Evolutionary conservation across 73 alveolate species (phyloP), one percentile per base, ranked within the genome.

Genomic region (Tetrahymena elliotti): DNA sequence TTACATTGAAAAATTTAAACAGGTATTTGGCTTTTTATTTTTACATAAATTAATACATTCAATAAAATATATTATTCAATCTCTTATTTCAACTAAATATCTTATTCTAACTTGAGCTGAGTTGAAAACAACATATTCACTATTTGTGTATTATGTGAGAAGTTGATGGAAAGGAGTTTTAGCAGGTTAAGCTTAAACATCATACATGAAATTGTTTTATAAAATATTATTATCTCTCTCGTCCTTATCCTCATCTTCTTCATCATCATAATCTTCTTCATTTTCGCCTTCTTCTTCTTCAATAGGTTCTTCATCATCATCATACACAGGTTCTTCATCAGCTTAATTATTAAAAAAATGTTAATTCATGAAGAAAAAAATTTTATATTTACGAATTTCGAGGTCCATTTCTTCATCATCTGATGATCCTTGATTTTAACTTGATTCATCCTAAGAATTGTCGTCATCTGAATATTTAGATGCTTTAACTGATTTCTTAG

Each of bases 101-200:
- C 99, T 96, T 94, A 98, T 97, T 97, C 98, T 96, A 22, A 98
- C 97, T 96, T 98, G 99, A 12, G 97, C 95, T 13, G 98, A 96
- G 95, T 97, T 94, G 97, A 96, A 98, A 88, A 98, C 99, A 33
- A 98, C 97, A 96, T 98, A 98, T 97, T 98, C 99, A 83, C 96
- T 97, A 41, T 84, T 96, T 92, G 52, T 40, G 53, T 33, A 96
- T 38, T 83, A 24, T 3, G 38, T 47, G 84, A 24, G 33, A 9
- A 68, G 36, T 10, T 68, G 33, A 24, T 68, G 24, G 88, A 68
- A 68, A 7, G 88, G 88, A 68, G 88, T 68, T n/a, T 68, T 68
- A 68, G 88, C n/a, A 27, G 37, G 37, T 68, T 68, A 24, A 16
- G 16, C 20, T 27, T 5, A 18, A 18, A 24, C 38, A n/a, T 68